Evolutionary conservation across 441 rosid species (phyloP).

Genomic region (Gossypium trilobum): DNA sequence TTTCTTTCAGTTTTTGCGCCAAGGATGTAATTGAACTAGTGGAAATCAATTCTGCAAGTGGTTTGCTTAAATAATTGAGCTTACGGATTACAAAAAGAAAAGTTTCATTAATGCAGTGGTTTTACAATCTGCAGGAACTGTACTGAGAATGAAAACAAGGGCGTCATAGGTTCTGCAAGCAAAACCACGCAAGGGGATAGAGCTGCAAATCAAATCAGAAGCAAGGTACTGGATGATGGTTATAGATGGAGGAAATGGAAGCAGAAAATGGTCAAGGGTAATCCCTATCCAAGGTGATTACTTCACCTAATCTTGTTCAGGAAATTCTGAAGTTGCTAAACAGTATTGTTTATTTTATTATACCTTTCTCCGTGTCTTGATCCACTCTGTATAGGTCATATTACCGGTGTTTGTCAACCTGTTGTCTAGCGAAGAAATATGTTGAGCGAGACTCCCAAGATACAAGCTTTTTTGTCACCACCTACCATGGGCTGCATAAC

Average conservation of each 20-base stretch:
- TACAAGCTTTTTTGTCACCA: background rate
- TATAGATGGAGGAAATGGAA: slow-evolving; percentile 56
- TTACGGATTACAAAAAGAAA: background rate
- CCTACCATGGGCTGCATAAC: background rate
- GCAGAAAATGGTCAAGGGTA: slow-evolving; percentile 43
- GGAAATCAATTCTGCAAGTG: background rate
- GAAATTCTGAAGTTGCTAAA: background rate
- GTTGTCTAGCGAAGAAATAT: background rate
- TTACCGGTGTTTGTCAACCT: background rate
- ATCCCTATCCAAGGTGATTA: slow-evolving; percentile 44
- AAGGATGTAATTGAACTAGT: background rate
- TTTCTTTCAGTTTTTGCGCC: background rate
- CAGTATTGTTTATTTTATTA: background rate
- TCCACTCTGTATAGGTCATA: background rate
- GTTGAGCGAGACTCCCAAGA: slow-evolving; percentile 2
- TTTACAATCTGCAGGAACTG: background rate
- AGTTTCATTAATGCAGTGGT: background rate
- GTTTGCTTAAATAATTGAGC: background rate
- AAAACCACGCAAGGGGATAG: slow-evolving; percentile 12
- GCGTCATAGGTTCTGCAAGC: background rate
- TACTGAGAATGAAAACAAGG: background rate
- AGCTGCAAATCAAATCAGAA: slow-evolving; percentile 41
- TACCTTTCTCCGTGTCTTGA: background rate
- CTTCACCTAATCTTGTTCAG: background rate
- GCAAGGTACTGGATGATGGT: slow-evolving; percentile 53